Percentiles rank a stretch among this genome's conserved stretches.
Evolutionary conservation across 2,329 filamentous ascomycete species (phyloP).

Genomic region (Paecilomyces sp.): DNA sequence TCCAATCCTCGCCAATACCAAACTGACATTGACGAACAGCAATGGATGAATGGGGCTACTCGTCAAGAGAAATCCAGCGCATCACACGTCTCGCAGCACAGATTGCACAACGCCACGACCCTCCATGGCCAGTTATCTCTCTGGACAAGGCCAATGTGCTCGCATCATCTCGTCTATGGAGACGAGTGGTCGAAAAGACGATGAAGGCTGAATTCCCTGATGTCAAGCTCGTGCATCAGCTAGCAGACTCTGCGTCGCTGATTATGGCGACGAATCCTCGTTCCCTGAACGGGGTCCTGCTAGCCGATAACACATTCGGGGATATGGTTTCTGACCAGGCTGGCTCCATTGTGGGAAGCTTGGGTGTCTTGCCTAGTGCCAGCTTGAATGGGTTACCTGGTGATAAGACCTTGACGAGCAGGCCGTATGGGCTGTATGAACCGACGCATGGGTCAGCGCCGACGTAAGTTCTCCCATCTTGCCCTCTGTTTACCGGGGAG

Average conservation of each 20-base stretch:
- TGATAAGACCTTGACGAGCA: conserved; percentile 52
- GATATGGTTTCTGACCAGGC: conserved; percentile 93
- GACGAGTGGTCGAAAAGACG: conserved; percentile 71
- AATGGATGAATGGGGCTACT: conserved; percentile 80
- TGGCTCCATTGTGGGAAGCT: conserved; percentile 77
- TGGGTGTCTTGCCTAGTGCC: conserved; percentile 78
- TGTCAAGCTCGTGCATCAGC: conserved; percentile 71
- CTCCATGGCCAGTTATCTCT: conserved; percentile 68
- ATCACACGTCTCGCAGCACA: conserved; percentile 70
- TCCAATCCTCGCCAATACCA: no score
- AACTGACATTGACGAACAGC: conserved; percentile 44
- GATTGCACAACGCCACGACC: conserved; percentile 65
- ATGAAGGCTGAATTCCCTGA: conserved; percentile 80
- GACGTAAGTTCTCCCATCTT: conserved; percentile 16
- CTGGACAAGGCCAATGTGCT: conserved; percentile 93
- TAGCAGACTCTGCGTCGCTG: conserved; percentile 88
- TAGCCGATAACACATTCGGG: conserved; percentile 85
- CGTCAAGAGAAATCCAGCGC: conserved; percentile 70
- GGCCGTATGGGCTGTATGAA: conserved; percentile 85
- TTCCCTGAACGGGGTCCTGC: conserved; percentile 74
- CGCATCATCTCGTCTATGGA: conserved; percentile 77
- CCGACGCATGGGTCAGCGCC: conserved; percentile 67
- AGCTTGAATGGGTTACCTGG: conserved; percentile 77
- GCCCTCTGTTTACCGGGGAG: no score
- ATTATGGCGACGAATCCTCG: conserved; percentile 85